Evolutionary conservation across 1,284 basidiomycete species (phyloP).

Genomic region (Pascua sp.): DNA sequence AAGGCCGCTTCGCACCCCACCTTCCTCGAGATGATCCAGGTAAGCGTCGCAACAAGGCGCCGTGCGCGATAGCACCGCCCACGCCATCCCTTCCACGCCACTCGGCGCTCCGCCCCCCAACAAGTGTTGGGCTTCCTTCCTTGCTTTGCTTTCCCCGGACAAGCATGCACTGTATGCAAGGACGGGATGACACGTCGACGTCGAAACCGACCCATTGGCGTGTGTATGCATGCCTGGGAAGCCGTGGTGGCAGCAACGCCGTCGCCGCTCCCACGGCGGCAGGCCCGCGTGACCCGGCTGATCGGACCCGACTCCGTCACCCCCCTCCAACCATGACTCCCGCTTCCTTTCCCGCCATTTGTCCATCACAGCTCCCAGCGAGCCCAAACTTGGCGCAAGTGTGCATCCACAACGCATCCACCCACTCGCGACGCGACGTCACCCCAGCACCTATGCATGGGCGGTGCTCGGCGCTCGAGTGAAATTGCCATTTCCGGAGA

Average conservation of each 20-base stretch:
- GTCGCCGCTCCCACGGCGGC: not conserved
- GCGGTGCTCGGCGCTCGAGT: not conserved
- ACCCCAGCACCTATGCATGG: constrained; percentile 11
- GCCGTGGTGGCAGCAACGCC: too few species aligned
- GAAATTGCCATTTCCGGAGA: constrained; percentile 34
- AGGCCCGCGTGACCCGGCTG: not conserved
- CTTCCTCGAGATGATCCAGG: constrained; percentile 52
- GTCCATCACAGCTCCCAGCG: not conserved
- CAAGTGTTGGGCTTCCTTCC: too few species aligned
- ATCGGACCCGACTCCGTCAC: too few species aligned
- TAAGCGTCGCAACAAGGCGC: constrained; percentile 23
- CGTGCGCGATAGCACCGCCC: not conserved
- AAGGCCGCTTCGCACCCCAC: constrained; percentile 47
- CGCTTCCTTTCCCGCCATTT: too few species aligned
- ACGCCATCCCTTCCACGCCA: not conserved
- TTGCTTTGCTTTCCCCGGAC: too few species aligned
- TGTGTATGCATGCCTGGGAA: too few species aligned
- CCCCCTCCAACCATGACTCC: not conserved
- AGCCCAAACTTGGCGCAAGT: not conserved
- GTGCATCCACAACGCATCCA: constrained; percentile 1
- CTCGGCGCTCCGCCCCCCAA: too few species aligned
- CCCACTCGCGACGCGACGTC: not conserved
- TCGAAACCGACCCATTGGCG: too few species aligned
- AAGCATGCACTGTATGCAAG: too few species aligned
- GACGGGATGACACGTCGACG: too few species aligned